Evolutionary conservation across 441 rosid species (phyloP), one percentile per base, ranked within the genome.

Genomic region (Arabidopsis lyrata): DNA sequence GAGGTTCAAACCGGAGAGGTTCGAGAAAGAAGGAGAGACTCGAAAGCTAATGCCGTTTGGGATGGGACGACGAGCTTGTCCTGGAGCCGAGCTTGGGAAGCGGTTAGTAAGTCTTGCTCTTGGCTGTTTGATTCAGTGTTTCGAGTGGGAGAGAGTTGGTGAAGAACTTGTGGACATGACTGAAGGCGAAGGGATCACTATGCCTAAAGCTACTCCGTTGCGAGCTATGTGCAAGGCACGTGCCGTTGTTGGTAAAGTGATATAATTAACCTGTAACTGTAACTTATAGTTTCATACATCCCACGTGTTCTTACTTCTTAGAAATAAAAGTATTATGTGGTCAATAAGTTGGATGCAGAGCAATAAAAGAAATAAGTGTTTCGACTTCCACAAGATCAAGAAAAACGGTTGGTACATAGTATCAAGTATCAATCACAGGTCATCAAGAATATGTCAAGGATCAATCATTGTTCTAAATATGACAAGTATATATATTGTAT

Each of bases 11-110:
- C 66, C 66, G 2, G 66, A 62, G 52, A 62, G 66, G 3, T 62
- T 42, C 9, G 66, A 62, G 38, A 62, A 31, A 27, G 66, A 62
- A 42, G 52, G 66, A 5, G 52, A 62, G 8, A 22, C 9, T n/a
- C 12, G 15, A 8, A 62, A 42, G 52, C 50, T 62, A 42, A 27
- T 62, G 38, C 22, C 66, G 22, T 62, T 62, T 62, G 66, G 52
- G 66, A 62, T 62, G 27, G 86, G 88, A 61, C 63, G 87, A 61
- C 56, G 89, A 44, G 73, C 89, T 1, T 86, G 89, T 54, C 89
- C 89, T 6, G 87, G 89, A 1, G 35, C 82, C 0, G 77, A 77
- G 8, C 44, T 82, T 34, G 87, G 84, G 14, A 84, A 79, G 11
- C 63, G 81, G 29, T 45, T 81, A 8, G 36, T 86, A 9, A 56